Conservation (phyloP, 2,329 filamentous ascomycete genomes). For the Dactylellina leptospora region DNA sequence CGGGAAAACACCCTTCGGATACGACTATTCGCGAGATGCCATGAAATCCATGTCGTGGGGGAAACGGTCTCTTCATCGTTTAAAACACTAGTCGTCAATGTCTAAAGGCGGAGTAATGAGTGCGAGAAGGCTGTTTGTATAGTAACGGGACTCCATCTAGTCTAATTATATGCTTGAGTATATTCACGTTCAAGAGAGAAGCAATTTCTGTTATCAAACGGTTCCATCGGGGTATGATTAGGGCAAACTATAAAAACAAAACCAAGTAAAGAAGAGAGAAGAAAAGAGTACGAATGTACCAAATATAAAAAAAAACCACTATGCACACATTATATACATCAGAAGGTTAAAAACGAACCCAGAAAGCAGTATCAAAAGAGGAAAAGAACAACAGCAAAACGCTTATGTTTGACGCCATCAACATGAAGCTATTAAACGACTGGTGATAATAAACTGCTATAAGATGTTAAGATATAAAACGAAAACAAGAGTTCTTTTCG, state of each 20-base stretch:
- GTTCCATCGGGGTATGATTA: background rate
- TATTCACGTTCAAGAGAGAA: background rate
- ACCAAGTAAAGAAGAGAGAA: background rate
- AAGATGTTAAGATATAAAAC: slow-evolving; percentile 16
- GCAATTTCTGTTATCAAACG: background rate
- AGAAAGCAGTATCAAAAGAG: slow-evolving; percentile 28
- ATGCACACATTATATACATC: slow-evolving; percentile 45
- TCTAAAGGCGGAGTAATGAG: too few relatives aligned
- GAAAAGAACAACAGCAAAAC: slow-evolving; percentile 10
- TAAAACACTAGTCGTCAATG: too few relatives aligned
- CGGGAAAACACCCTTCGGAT: background rate
- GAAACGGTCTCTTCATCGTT: slow-evolving; percentile 12
- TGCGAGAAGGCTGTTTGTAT: too few relatives aligned
- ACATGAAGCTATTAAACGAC: slow-evolving; percentile 36
- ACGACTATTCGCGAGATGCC: background rate
- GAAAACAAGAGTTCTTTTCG: slow-evolving; percentile 12
- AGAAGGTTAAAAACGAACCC: slow-evolving; percentile 30
- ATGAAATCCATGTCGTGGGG: slow-evolving; percentile 38
- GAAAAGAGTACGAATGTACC: slow-evolving; percentile 5
- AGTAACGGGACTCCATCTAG: too few relatives aligned
- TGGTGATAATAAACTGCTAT: slow-evolving; percentile 32
- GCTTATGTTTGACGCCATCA: slow-evolving; percentile 46
- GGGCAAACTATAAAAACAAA: background rate
- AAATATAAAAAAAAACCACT: slow-evolving; percentile 10
- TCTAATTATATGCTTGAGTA: background rate